A percentile compares a stretch with the other conserved stretches of the same genome.
phyloP scores from a whole-genome alignment of 768 basidiomycete genomes.

The Podaxis sp. region DNA sequence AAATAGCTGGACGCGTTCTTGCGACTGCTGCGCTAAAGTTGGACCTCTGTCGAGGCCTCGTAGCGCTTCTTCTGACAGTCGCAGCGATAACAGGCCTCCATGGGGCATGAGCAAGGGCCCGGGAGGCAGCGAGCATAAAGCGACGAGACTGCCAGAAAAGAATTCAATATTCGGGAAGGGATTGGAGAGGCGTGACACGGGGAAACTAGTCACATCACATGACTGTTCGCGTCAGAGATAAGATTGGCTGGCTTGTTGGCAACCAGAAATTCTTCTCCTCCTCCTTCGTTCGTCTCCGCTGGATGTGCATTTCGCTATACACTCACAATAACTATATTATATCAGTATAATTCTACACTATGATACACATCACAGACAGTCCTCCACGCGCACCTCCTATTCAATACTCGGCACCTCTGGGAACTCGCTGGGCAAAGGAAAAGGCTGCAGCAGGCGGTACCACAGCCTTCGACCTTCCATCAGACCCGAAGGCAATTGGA shows the following conservation, averaged over 20 bases:
- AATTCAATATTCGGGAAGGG: neutral
- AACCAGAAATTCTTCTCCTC: conserved; percentile 17
- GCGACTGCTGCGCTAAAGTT: neutral
- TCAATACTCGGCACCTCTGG: conserved; percentile 65
- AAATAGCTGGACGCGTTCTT: neutral
- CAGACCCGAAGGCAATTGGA: conserved; percentile 84
- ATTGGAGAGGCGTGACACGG: neutral
- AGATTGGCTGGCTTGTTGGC: conserved; percentile 18
- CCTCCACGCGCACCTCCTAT: conserved; percentile 74
- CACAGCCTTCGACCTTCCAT: conserved; percentile 75
- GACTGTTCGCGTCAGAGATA: conserved; percentile 12
- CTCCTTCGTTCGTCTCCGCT: conserved; percentile 35
- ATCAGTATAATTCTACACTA: conserved; percentile 29
- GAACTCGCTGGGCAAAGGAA: conserved; percentile 88
- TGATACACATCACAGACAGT: conserved; percentile 44
- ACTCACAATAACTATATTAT: conserved; percentile 24
- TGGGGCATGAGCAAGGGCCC: conserved; percentile 31
- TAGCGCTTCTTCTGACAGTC: neutral
- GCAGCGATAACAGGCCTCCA: conserved; percentile 16
- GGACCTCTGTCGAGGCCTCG: neutral
- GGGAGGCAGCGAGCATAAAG: conserved; percentile 36
- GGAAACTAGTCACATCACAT: conserved; percentile 16
- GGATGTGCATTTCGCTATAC: conserved; percentile 40
- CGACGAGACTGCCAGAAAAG: neutral
- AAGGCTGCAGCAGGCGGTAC: conserved; percentile 76